Base-by-base conservation (phyloP, 1,139 yeast genomes). In the Eremothecium coryli region DNA sequence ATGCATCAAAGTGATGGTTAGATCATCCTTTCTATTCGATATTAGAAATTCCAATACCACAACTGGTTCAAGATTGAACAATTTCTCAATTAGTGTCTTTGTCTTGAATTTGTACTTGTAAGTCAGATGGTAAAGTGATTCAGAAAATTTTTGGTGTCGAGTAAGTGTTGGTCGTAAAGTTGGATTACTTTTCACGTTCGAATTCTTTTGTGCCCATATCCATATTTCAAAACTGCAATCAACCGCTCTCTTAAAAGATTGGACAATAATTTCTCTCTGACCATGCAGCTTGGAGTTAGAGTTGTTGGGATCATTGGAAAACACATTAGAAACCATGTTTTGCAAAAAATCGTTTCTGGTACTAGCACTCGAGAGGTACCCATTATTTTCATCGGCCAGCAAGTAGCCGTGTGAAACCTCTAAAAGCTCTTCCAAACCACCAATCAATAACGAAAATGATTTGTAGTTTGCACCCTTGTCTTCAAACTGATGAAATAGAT, bases 41-140 rank as follows among this genome's bases (percentile, higher is more conserved):
- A 82, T 67, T 41, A 85, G 58, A 4, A 75, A 66, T 49, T 81
- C 93, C 38, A 86, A 59, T 0, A 81, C 76, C 48, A 85, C 94
- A 34, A 73, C 63, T 12, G 93, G 77, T 51, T 84, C 94, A 26
- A 82, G 54, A 4, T 66, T 66, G 60, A 79, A 78, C 35, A 84
- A 60, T n/a, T 73, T 64, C 41, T 82, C 90, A 39, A 88, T 56
- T 13, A 86, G 55, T 44, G 70, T 75, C 34, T 84, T 73, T 0
- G 93, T 66, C 46, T 80, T 73, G 45, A 80, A 81, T 49, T 82
- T 84, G 48, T 85, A 62, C 40, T 78, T 78, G 34, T 78, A 70
- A 0, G 82, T 74, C 37, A 75, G 67, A 46, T 71, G 73, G n/a
- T 68, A 65, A n/a, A 70, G 54, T 0, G 88, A 70, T 34, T 69